Evolutionary conservation across 805 yeast species (phyloP), one percentile per base, ranked within the genome.

Genomic region (Myxozyma sirexii): DNA sequence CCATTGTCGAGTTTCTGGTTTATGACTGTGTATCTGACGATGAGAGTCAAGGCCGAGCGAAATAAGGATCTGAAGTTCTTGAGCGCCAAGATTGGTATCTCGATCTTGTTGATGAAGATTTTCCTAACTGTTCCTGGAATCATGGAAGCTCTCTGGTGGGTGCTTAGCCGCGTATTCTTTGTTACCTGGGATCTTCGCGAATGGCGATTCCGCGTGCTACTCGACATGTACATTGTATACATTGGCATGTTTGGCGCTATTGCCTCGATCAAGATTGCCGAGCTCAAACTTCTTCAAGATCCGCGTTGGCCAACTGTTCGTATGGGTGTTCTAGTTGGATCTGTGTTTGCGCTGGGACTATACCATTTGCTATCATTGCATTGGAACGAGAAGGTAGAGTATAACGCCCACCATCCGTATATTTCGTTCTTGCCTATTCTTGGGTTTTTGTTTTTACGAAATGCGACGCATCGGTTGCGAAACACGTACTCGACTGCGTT

Each of bases 1-100:
- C 69, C 69, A 15, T 57, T 67, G 39, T 67, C 67, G 1, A 59
- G 67, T 13, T 67, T 67, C 53, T 67, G 69, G 69, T 67, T 67
- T 51, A 41, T 62, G 39, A 54, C 65, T 21, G 66, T 67, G 15
- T 67, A 66, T 55, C 7, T 59, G 26, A 67, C 69, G 13, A 67
- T 67, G 64, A 35, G 41, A 15, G 51, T 67, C 47, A 41, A 47
- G 42, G 31, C 60, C 38, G 50, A 51, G 27, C 33, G 38, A 21
- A 67, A 67, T 57, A 46, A 64, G 31, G 64, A 65, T 33, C 33
- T 54, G 8, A 47, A 26, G 21, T 64, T 68, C 43, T 37, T 67
- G 33, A 21, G 49, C 7, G 17, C 58, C 48, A 67, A 67, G 60
- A 57, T 67, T 31, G 54, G 33, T 1, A 50, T 58, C 8, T 64